These are phyloP conservation scores for Endotrypanum monterogeii DNA, from an alignment of 208 protist genomes.

Conservation along the genomic window DNA sequence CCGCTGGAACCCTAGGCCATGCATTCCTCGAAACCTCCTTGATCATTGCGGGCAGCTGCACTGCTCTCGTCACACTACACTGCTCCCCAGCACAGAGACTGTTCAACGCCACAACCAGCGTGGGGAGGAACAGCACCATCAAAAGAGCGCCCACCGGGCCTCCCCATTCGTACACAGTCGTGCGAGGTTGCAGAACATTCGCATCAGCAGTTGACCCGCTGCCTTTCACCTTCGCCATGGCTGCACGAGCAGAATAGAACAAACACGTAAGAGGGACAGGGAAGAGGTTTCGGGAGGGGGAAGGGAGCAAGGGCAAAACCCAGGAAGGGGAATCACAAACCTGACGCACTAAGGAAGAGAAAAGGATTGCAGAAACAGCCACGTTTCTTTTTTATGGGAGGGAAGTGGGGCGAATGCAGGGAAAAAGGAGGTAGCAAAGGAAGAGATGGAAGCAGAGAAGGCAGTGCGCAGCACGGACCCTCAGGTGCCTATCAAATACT, in stretches of 20 bases:
- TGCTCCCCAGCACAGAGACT: constrained; percentile 42
- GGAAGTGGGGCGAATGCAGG: too few relatives aligned
- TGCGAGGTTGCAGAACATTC: constrained; percentile 59
- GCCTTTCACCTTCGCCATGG: constrained; percentile 16
- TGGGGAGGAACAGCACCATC: constrained; percentile 64
- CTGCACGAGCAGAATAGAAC: not conserved
- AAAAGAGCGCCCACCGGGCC: constrained; percentile 58
- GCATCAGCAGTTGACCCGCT: not conserved
- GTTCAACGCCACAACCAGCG: constrained; percentile 64
- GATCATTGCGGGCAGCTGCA: constrained; percentile 30
- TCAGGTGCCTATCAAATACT: too few relatives aligned
- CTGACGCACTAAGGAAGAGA: too few relatives aligned
- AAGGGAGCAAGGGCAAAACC: too few relatives aligned
- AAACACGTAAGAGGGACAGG: not conserved
- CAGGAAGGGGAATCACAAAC: too few relatives aligned
- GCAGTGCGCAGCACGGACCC: too few relatives aligned
- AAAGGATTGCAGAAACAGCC: too few relatives aligned
- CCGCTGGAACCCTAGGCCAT: constrained; percentile 43
- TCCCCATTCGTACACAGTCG: constrained; percentile 75
- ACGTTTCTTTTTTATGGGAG: too few relatives aligned
- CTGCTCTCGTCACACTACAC: constrained; percentile 31
- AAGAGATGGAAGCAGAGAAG: too few relatives aligned
- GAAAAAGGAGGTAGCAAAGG: too few relatives aligned
- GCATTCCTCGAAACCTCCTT: constrained; percentile 20
- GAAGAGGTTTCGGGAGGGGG: not conserved